Conservation (phyloP, 257 asterid species). For the Parsonsia alboflavescens region DNA sequence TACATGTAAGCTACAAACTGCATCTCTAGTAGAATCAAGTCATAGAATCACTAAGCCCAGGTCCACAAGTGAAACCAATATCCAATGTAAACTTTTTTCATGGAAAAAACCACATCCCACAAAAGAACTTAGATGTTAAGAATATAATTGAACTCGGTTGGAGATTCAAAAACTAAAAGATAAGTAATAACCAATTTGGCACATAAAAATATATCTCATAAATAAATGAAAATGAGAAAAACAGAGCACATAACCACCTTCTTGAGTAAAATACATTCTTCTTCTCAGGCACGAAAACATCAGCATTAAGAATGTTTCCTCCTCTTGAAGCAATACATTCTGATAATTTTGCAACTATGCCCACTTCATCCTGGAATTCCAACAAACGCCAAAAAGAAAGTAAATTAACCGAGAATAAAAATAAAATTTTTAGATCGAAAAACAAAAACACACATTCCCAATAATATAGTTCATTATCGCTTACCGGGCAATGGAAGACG, state of each 20-base stretch:
- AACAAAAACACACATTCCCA: background rate
- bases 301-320: slow-evolving; percentile 87
- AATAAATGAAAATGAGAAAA: background rate
- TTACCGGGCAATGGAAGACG: slow-evolving; percentile 87
- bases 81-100: background rate
- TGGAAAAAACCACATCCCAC: background rate
- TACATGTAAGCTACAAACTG: background rate
- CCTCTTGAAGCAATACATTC: slow-evolving; percentile 91
- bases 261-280: slow-evolving; percentile 79
- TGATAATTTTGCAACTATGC: slow-evolving; percentile 81
- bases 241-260: slow-evolving; percentile 39
- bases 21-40: background rate
- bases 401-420: background rate
- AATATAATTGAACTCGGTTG: background rate
- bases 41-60: background rate
- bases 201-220: too few relatives aligned
- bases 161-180: background rate
- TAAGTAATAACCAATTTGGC: too few relatives aligned
- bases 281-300: slow-evolving; percentile 82
- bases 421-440: background rate
- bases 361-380: slow-evolving; percentile 68
- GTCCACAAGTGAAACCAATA: background rate
- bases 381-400: slow-evolving; percentile 8
- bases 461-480: slow-evolving; percentile 3
- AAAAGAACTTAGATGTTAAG: background rate